Evolutionary conservation across 495 filamentous ascomycete genomes (phyloP).

Genomic region (Talaromyces trachyspermus): DNA sequence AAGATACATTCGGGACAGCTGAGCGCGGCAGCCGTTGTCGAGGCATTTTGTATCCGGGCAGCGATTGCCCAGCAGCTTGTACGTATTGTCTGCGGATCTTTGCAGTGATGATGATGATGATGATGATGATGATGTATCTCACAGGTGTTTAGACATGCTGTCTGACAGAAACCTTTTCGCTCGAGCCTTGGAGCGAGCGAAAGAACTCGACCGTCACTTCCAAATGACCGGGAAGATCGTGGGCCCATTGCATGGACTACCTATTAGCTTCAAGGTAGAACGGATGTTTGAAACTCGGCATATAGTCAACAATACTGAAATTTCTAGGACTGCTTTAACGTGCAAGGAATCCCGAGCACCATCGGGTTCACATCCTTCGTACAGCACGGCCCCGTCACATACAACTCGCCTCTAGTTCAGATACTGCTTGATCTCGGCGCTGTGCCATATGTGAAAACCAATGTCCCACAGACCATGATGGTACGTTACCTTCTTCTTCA

Average conservation of each 20-base stretch:
- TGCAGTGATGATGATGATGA: background rate
- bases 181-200: slow-evolving; percentile 32
- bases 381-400: background rate
- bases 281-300: too few relatives aligned
- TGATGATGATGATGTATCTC: too few relatives aligned
- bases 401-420: slow-evolving; percentile 6
- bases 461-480: slow-evolving; percentile 48
- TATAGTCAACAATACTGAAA: too few relatives aligned
- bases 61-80: slow-evolving; percentile 52
- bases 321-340: slow-evolving; percentile 56
- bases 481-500: too few relatives aligned
- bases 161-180: slow-evolving; percentile 59
- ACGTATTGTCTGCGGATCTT: background rate
- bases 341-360: slow-evolving; percentile 45
- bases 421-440: slow-evolving; percentile 33
- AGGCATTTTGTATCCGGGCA: slow-evolving; percentile 52
- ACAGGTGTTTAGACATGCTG: slow-evolving; percentile 47
- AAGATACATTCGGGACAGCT: slow-evolving; percentile 37
- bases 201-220: slow-evolving; percentile 34
- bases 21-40: slow-evolving; percentile 37
- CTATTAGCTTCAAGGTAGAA: slow-evolving; percentile 59
- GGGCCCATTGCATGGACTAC: slow-evolving; percentile 60
- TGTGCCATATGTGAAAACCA: slow-evolving; percentile 57
- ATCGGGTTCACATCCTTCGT: slow-evolving; percentile 39
- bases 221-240: slow-evolving; percentile 30